These are phyloP conservation scores for Porogramme epimiltina DNA, from an alignment of 1,284 basidiomycete species.

Conservation along the genomic window DNA sequence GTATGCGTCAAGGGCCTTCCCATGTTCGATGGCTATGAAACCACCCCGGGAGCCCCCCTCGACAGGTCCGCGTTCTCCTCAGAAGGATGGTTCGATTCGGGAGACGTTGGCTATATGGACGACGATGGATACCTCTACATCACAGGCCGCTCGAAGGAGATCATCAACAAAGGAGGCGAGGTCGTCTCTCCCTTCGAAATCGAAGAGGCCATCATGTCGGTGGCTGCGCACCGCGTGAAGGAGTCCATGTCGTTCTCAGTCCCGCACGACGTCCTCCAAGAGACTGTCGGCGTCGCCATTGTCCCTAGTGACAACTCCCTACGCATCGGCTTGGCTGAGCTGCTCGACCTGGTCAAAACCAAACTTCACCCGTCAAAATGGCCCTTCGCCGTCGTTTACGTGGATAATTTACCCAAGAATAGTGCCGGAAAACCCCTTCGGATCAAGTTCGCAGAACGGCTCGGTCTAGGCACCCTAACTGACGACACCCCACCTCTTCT, in stretches of 20 bases:
- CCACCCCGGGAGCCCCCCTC: conserved; percentile 35
- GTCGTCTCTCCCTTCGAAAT: conserved; percentile 70
- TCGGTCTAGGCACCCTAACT: conserved; percentile 38
- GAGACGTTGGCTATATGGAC: conserved; percentile 66
- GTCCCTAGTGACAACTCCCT: conserved; percentile 34
- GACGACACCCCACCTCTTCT: conserved; percentile 36
- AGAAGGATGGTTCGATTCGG: conserved; percentile 59
- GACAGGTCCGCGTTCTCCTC: conserved; percentile 45
- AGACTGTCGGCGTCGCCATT: conserved; percentile 45
- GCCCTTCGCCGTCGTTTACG: conserved; percentile 46
- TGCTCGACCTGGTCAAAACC: conserved; percentile 43
- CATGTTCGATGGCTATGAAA: conserved; percentile 48
- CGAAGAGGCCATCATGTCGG: conserved; percentile 47
- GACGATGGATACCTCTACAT: conserved; percentile 60
- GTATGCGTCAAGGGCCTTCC: conserved; percentile 49
- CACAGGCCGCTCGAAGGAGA: conserved; percentile 61
- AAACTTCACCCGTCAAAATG: conserved; percentile 49
- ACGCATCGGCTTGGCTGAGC: conserved; percentile 39
- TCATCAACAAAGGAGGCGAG: conserved; percentile 67
- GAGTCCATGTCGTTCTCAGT: conserved; percentile 42
- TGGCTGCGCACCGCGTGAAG: conserved; percentile 42
- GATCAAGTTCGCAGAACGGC: conserved; percentile 42
- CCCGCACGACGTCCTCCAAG: conserved; percentile 46
- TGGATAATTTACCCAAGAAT: conserved; percentile 46
- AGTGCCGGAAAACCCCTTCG: conserved; percentile 46